phyloP scores from a whole-genome alignment of 495 filamentous ascomycete genomes.

The Penicillium turbatum region DNA sequence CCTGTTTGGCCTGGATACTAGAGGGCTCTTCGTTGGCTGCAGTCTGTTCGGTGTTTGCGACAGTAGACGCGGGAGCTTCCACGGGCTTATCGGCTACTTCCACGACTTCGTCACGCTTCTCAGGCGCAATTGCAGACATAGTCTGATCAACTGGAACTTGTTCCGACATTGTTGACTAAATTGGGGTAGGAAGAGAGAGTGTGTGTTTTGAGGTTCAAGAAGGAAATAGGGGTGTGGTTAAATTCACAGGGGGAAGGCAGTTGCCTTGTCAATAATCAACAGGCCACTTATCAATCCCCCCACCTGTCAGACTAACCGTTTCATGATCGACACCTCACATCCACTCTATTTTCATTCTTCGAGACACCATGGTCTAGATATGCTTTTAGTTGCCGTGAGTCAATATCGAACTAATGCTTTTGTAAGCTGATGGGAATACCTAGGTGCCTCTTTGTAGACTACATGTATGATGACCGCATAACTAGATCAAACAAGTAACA shows the following conservation, averaged over 20 bases:
- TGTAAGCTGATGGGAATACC: too few relatives aligned
- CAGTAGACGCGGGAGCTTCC: conserved; percentile 14
- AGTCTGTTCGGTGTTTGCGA: conserved; percentile 14
- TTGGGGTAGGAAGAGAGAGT: conserved; percentile 2
- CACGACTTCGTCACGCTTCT: conserved; percentile 13
- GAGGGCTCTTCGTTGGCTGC: conserved; percentile 9
- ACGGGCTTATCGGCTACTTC: conserved; percentile 16
- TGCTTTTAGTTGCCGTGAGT: too few relatives aligned
- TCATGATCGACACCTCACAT: conserved; percentile 9
- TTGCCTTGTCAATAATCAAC: conserved; percentile 16
- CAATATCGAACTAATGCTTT: too few relatives aligned
- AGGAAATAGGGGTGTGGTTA: conserved; percentile 12
- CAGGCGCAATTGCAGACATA: conserved; percentile 9
- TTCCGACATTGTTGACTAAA: conserved; percentile 23
- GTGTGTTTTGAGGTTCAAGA: conserved; percentile 1
- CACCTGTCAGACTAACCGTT: conserved; percentile 10
- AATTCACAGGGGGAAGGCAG: conserved; percentile 14
- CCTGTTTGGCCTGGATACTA: conserved; percentile 1
- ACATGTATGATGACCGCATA: too few relatives aligned
- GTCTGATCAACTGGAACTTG: conserved; percentile 20
- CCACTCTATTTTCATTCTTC: not conserved
- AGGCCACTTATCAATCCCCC: conserved; percentile 15
- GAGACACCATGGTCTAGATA: not conserved
- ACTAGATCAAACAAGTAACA: too few relatives aligned
- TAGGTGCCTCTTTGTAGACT: too few relatives aligned